These are phyloP conservation scores for Cinchona pubescens DNA, from an alignment of 257 asterid genomes.

Conservation along the genomic window DNA sequence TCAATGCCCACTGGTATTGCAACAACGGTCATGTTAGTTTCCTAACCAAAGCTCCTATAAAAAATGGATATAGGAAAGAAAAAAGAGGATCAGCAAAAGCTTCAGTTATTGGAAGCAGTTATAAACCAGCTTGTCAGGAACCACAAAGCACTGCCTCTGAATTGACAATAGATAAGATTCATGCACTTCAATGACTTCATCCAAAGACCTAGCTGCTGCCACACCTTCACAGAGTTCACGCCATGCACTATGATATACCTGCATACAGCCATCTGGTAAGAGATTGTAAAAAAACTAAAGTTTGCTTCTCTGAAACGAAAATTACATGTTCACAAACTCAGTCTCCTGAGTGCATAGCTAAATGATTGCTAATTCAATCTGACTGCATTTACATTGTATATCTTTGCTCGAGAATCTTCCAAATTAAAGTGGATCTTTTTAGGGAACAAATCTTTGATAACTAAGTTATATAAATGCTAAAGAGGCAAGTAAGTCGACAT, in stretches of 20 bases:
- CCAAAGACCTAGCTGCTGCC: conserved; percentile 79
- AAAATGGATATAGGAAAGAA: background rate
- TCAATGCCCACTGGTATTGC: conserved; percentile 71
- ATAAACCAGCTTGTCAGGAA: conserved; percentile 91
- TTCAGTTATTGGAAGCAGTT: conserved; percentile 13
- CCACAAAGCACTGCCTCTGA: conserved; percentile 88
- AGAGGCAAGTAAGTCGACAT: background rate
- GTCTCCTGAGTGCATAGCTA: background rate
- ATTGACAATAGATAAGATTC: conserved; percentile 83
- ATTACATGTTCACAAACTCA: background rate
- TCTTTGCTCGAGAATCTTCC: background rate
- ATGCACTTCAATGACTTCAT: conserved; percentile 92
- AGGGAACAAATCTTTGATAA: background rate
- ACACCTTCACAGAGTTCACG: conserved; percentile 92
- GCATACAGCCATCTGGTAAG: conserved; percentile 26
- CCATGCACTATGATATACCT: conserved; percentile 99
- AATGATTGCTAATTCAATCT: background rate
- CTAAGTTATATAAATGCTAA: background rate
- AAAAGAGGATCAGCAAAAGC: conserved; percentile 4
- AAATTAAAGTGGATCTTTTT: background rate
- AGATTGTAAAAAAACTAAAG: background rate
- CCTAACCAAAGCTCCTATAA: background rate
- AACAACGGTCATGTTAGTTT: conserved; percentile 1
- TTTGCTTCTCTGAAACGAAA: background rate
- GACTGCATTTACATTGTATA: background rate